Base-by-base conservation (phyloP, 2,329 filamentous ascomycete species). In the Emydomyces testavorans region DNA sequence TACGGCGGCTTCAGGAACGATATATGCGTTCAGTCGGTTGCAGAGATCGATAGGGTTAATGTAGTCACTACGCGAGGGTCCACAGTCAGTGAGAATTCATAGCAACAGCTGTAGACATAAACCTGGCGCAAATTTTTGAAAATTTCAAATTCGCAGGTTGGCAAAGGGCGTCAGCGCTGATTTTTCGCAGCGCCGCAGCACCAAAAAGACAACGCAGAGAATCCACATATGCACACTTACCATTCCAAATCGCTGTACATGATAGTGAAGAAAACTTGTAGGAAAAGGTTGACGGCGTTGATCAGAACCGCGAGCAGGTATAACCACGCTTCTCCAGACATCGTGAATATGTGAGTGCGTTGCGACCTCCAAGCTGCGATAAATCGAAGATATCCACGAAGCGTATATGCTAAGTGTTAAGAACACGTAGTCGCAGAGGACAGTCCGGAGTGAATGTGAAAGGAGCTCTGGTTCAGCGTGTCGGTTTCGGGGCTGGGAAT, bases 221-320 rank as follows among this genome's bases (percentile, higher is more conserved):
- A 32, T 6, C 8, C 16, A 23, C 20, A 16, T 4, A 6, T 7
- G 16, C 13, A n/a, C 29, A 76, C 85, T 63, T 74, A 94, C 89
- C 92, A 98, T 83, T 98, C 92, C 62, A 98, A 73, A 77, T 98
- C 92, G 71, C 87, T 94, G 74, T 96, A 98, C 93, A 98, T 98
- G 66, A 98, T 98, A 50, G 92, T 98, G 75, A 98, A 98, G 79
- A 98, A 98, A 61, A 98, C 92, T 75, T 98, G 93, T 50, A 98
- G 78, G 72, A 98, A 98, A 64, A 98, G 79, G 77, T 98, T 98
- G 80, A 98, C 89, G 74, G 92, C 92, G 75, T 98, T 98, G 76
- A 98, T 93, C 67, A 98, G 79, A 70, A 98, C 93, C 72, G 90
- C 83, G 71, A 98, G 78, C 62, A 98, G 82, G 75, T 93, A 98